A percentile compares a stretch with the other conserved stretches of the same genome.
Conservation (phyloP, 495 filamentous ascomycete species). For the Xylaria flabelliformis region DNA sequence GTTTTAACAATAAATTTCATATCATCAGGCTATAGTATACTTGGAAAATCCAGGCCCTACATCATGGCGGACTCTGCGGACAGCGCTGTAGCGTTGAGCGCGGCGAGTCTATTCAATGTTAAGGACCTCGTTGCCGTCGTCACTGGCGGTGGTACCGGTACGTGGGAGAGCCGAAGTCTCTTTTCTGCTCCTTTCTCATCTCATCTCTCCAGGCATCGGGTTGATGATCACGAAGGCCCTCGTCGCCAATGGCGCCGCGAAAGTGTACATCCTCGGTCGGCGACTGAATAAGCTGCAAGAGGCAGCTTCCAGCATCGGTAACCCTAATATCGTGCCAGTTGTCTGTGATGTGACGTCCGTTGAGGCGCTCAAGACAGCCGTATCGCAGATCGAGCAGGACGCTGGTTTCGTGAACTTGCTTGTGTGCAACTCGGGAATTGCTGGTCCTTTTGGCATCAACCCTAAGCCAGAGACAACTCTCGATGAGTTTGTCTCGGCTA, state of each 20-base stretch:
- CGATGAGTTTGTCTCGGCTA: constrained; percentile 58
- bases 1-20: background rate
- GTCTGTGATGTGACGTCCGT: constrained; percentile 71
- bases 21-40: background rate
- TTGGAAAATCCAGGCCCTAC: background rate
- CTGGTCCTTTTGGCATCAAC: constrained; percentile 55
- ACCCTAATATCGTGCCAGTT: constrained; percentile 59
- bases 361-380: constrained; percentile 61
- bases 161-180: background rate
- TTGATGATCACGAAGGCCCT: constrained; percentile 71
- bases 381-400: constrained; percentile 58
- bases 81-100: constrained; percentile 33
- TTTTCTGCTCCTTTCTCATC: background rate
- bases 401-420: constrained; percentile 67
- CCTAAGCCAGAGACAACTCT: constrained; percentile 48
- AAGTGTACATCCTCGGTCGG: constrained; percentile 77
- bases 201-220: constrained; percentile 62
- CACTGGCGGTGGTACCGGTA: constrained; percentile 69
- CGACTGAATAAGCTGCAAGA: constrained; percentile 61
- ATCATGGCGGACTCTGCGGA: constrained; percentile 18
- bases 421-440: constrained; percentile 70
- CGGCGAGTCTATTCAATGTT: constrained; percentile 61
- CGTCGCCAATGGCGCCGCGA: constrained; percentile 65
- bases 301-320: constrained; percentile 49
- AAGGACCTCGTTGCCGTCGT: constrained; percentile 67